Base-by-base conservation (phyloP, 495 filamentous ascomycete genomes). In the Lophium mytilinum region DNA sequence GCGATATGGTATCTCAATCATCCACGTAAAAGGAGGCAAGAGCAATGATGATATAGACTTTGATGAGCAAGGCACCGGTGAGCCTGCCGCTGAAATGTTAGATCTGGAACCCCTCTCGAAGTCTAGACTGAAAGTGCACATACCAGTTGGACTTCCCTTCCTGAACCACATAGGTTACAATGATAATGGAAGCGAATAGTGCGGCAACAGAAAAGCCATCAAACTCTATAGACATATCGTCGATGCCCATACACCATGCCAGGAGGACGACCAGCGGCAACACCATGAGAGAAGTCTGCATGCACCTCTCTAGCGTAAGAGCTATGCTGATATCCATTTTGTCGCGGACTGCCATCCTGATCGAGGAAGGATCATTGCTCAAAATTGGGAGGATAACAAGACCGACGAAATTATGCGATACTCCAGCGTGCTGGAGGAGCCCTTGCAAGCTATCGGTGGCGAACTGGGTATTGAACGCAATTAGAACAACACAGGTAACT, bases 291-390 rank as follows among this genome's bases (percentile, higher is more conserved):
- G 40, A 18, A 6, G 56, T 68, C 49, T 71, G 68, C 52, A 71
- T 52, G 41, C 62, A 66, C 6, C 62, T 63, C 9, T 60, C 68
- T 7, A 69, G 58, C 4, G 67, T 68, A 14, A 69, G 59, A n/a
- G 62, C 66, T 34, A 69, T 67, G 37, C 58, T 48, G 8, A 69
- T 57, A 40, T 71, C 68, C 64, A 71, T 67, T 42, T 69, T 68
- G 53, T 71, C 68, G 41, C 64, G 61, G 53, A 67, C 63, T 24
- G 68, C 68, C 12, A 66, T 62, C 3, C 55, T 65, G 41, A 71
- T 60, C 5, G 66, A 57, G 1, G 59, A 64, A 8, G 65, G 65
- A 55, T 71, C 68, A 36, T 67, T 69, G 47, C 62, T 65, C 17
- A 71, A 56, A 34, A 71, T 65, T 17, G 68, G 68, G 15, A 71